These are phyloP conservation scores for Phycomyces blakesleeanus DNA, from an alignment of 192 early-diverging fungal genomes.

Conservation along the genomic window DNA sequence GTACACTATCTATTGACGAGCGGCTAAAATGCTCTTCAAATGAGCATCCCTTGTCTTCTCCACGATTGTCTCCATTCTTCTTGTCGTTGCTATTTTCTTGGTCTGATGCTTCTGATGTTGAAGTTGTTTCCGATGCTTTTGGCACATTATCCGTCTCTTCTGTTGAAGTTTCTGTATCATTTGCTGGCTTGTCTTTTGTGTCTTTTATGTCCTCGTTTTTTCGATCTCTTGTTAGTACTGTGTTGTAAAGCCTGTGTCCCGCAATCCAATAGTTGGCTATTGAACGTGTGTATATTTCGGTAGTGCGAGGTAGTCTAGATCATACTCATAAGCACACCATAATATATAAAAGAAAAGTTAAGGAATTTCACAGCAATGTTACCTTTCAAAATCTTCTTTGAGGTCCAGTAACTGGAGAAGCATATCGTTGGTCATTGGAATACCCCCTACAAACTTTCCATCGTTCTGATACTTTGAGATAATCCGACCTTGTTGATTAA, in stretches of 20 bases:
- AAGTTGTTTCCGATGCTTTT: too few species aligned
- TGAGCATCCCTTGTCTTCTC: background rate
- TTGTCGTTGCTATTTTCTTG: background rate
- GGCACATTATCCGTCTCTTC: too few species aligned
- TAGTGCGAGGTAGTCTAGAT: constrained; percentile 37
- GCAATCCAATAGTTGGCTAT: constrained; percentile 53
- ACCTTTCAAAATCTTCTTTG: constrained; percentile 52
- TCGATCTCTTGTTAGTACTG: background rate
- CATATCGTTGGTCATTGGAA: constrained; percentile 45
- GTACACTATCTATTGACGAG: constrained; percentile 12
- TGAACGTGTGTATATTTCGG: constrained; percentile 51
- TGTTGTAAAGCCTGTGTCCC: constrained; percentile 38
- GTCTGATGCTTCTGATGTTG: background rate
- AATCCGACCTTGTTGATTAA: constrained; percentile 11
- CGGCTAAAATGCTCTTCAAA: background rate
- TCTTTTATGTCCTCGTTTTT: background rate
- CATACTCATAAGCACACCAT: background rate
- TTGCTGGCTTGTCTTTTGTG: background rate
- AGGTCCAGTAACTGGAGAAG: constrained; percentile 47
- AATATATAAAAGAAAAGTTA: background rate
- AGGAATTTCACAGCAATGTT: background rate
- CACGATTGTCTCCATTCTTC: background rate
- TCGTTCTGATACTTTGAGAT: constrained; percentile 11
- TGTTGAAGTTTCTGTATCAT: background rate
- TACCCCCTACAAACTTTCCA: constrained; percentile 11